These are phyloP conservation scores for Ustilaginoidea virens DNA, from an alignment of 2,329 filamentous ascomycete species.

Conservation along the genomic window DNA sequence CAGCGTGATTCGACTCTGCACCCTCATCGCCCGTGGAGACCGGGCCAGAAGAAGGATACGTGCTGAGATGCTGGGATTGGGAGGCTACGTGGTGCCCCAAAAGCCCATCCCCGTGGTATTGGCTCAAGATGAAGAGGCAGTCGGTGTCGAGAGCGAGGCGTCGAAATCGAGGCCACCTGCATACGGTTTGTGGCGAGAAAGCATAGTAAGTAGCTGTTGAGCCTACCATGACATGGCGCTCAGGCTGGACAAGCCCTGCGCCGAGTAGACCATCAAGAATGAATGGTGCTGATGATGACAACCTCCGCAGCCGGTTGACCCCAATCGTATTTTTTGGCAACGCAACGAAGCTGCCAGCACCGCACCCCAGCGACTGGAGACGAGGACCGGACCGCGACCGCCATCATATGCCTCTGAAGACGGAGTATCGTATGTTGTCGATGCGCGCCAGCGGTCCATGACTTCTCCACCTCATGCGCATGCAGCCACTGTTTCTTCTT, in stretches of 20 bases:
- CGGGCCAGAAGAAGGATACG: conserved; percentile 10
- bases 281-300: background rate
- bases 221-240: background rate
- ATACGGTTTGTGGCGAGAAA: conserved; percentile 73
- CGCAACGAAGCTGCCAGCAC: conserved; percentile 33
- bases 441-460: conserved; percentile 45
- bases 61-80: conserved; percentile 33
- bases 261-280: background rate
- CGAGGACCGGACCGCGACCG: conserved; percentile 32
- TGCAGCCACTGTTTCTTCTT: background rate
- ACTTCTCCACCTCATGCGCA: conserved; percentile 29
- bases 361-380: conserved; percentile 10
- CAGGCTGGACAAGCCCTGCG: too few relatives aligned
- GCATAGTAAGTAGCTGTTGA: conserved; percentile 46
- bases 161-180: conserved; percentile 56
- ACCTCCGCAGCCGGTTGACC: conserved; percentile 44
- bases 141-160: conserved; percentile 36
- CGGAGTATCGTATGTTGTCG: conserved; percentile 56
- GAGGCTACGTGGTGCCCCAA: conserved; percentile 54
- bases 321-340: conserved; percentile 69
- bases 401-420: conserved; percentile 67
- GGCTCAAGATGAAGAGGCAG: conserved; percentile 57
- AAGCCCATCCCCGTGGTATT: conserved; percentile 65
- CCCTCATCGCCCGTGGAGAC: conserved; percentile 42
- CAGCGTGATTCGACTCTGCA: conserved; percentile 55